Conservation (phyloP, 2,329 filamentous ascomycete species). For the Phialocephala sp. region DNA sequence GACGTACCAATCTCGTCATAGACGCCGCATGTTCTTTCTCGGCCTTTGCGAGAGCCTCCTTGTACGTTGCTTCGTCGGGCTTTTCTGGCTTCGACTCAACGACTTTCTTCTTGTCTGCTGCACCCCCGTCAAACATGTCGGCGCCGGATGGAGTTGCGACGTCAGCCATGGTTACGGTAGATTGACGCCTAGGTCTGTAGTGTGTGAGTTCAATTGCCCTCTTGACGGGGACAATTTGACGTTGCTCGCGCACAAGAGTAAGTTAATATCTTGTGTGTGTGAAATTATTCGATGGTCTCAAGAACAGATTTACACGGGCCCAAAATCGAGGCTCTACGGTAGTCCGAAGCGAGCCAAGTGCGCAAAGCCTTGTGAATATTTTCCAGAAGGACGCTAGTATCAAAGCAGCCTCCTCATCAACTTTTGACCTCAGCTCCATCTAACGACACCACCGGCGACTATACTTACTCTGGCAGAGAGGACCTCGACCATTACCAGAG, state of each 20-base stretch:
- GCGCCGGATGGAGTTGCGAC: constrained; percentile 50
- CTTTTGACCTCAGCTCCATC: constrained; percentile 11
- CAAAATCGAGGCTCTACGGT: neutral
- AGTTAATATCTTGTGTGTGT: constrained; percentile 36
- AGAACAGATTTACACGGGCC: constrained; percentile 19
- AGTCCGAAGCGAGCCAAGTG: neutral
- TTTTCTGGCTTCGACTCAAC: constrained; percentile 70
- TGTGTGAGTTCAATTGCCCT: constrained; percentile 10
- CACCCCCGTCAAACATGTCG: constrained; percentile 47
- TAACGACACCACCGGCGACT: constrained; percentile 5
- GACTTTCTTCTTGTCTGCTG: constrained; percentile 44
- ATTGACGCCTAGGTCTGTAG: neutral
- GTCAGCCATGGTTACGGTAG: constrained; percentile 53
- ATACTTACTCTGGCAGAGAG: neutral
- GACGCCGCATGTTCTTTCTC: constrained; percentile 86
- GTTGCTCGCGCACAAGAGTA: constrained; percentile 26
- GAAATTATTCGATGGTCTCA: constrained; percentile 14
- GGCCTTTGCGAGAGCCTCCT: constrained; percentile 76
- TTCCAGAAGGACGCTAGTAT: constrained; percentile 1
- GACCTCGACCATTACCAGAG: neutral
- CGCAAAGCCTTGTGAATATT: constrained; percentile 13
- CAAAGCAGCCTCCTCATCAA: neutral
- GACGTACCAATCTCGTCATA: constrained; percentile 71
- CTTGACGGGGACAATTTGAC: neutral
- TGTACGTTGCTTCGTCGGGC: constrained; percentile 86